Percentiles rank a stretch among this genome's conserved stretches.
Conservation (phyloP, 805 yeast species). For the Wickerhamiella galacta region DNA sequence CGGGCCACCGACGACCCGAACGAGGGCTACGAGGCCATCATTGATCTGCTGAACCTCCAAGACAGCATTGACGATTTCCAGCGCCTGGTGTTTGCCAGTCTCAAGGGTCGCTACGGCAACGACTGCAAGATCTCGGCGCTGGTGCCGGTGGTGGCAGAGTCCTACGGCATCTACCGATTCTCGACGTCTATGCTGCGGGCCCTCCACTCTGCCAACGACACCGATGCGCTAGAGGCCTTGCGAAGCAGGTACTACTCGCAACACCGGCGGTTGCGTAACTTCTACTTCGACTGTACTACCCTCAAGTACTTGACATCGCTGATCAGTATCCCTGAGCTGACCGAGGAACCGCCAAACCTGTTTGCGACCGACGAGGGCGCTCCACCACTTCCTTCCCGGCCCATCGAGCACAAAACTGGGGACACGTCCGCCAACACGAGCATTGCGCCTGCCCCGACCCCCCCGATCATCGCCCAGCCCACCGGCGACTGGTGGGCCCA, state of each 20-base stretch:
- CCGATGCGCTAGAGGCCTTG: constrained; percentile 62
- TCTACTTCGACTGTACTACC: constrained; percentile 79
- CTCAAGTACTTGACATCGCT: constrained; percentile 66
- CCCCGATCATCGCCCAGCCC: constrained; percentile 17
- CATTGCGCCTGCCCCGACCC: constrained; percentile 16
- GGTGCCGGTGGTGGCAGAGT: constrained; percentile 79
- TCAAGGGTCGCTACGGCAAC: constrained; percentile 37
- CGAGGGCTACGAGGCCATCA: constrained; percentile 80
- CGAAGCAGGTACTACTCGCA: constrained; percentile 56
- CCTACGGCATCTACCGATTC: constrained; percentile 85
- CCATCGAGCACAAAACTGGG: constrained; percentile 17
- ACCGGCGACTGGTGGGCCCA: constrained; percentile 31
- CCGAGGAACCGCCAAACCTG: constrained; percentile 43
- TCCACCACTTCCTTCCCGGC: constrained; percentile 27
- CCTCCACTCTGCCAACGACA: constrained; percentile 55
- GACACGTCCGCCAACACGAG: constrained; percentile 15
- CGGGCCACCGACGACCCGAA: constrained; percentile 83
- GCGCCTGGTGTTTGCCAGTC: constrained; percentile 54
- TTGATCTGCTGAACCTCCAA: constrained; percentile 73
- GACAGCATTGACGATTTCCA: constrained; percentile 70
- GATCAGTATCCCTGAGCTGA: constrained; percentile 60
- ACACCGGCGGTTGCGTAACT: constrained; percentile 53
- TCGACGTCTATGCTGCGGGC: constrained; percentile 83
- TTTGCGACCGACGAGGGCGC: constrained; percentile 31
- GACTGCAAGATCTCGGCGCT: constrained; percentile 76